These are phyloP conservation scores for Alternaria brassicicola DNA, from an alignment of 2,329 filamentous ascomycete genomes.

Conservation along the genomic window DNA sequence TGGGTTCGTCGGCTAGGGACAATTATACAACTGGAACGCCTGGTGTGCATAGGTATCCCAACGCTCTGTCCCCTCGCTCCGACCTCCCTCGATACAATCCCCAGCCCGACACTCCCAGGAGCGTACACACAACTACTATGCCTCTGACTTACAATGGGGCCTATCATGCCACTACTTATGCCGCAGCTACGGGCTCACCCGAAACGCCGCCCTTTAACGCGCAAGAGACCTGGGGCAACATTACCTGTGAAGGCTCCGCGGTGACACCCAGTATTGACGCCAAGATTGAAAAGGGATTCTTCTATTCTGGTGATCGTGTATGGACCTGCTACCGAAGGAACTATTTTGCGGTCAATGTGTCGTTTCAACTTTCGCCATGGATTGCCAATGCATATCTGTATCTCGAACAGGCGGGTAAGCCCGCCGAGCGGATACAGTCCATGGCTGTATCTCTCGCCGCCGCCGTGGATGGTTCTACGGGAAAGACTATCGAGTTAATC, in stretches of 20 bases:
- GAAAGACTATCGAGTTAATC: conserved; percentile 80
- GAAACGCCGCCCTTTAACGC: conserved; percentile 55
- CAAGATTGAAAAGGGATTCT: conserved; percentile 89
- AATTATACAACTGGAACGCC: conserved; percentile 53
- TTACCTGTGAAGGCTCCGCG: conserved; percentile 64
- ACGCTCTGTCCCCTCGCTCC: conserved; percentile 46
- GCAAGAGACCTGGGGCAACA: conserved; percentile 61
- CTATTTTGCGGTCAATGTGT: conserved; percentile 86
- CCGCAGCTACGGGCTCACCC: conserved; percentile 22
- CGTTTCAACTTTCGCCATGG: conserved; percentile 73
- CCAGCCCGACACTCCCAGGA: conserved; percentile 47
- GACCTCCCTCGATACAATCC: conserved; percentile 44
- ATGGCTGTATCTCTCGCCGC: conserved; percentile 88
- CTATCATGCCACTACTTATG: conserved; percentile 23
- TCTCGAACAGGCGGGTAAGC: conserved; percentile 55
- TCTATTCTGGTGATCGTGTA: conserved; percentile 73
- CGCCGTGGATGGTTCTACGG: conserved; percentile 75
- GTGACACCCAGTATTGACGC: conserved; percentile 77
- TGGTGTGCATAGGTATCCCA: conserved; percentile 42
- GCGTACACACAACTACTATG: conserved; percentile 42
- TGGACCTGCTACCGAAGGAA: conserved; percentile 95
- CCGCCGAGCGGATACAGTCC: conserved; percentile 66
- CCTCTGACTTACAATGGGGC: conserved; percentile 33
- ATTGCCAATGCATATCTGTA: conserved; percentile 62
- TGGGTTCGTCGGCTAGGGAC: conserved; percentile 51